Evolutionary conservation across 179 eudicot genomes (phyloP).

Genomic region (Beta lomatogona): DNA sequence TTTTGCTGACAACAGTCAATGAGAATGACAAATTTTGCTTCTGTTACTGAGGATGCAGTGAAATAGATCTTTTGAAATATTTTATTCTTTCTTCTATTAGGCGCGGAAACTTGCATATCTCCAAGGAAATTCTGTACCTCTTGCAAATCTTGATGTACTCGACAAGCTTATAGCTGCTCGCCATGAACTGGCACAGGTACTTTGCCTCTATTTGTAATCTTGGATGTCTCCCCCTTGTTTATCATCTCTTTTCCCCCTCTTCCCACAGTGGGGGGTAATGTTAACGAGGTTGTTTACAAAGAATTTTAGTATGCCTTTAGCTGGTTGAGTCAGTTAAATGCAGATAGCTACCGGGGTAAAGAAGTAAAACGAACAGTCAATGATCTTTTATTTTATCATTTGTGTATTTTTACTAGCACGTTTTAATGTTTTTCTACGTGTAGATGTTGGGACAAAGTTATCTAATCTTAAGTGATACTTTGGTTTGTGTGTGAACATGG

Average conservation of each 20-base stretch:
- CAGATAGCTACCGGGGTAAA: constrained; percentile 1
- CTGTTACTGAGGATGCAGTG: neutral
- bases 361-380: neutral
- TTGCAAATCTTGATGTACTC: constrained; percentile 84
- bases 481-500: neutral
- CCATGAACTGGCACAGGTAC: constrained; percentile 91
- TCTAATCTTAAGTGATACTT: neutral
- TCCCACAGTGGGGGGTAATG: neutral
- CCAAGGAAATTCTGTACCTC: constrained; percentile 78
- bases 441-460: neutral
- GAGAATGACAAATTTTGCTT: neutral
- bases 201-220: constrained; percentile 5
- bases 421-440: neutral
- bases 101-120: constrained; percentile 83
- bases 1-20: neutral
- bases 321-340: neutral
- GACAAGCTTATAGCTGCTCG: constrained; percentile 88
- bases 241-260: neutral
- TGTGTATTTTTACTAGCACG: neutral
- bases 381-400: constrained; percentile 1
- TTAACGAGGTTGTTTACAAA: neutral
- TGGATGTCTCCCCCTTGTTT: neutral
- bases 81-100: constrained; percentile 34
- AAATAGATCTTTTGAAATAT: neutral
- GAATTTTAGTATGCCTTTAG: neutral